Evolutionary conservation across 2,329 filamentous ascomycete species (phyloP), one percentile per base, ranked within the genome.

Genomic region (Coniochaeta prunicola): DNA sequence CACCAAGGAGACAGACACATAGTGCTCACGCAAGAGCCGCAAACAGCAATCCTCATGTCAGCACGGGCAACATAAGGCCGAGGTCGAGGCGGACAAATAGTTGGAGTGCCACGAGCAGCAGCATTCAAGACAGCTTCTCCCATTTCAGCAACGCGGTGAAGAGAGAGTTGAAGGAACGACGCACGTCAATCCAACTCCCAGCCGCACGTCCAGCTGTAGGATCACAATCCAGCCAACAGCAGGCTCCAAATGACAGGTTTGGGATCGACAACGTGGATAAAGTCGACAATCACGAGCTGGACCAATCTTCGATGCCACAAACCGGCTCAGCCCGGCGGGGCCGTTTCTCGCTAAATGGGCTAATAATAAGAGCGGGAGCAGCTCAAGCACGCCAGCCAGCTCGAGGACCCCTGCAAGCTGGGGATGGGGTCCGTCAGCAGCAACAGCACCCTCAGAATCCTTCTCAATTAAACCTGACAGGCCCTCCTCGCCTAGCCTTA

Each of bases 21-120:
- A 48, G 42, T 48, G 19, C 42, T 28, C 42, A 48, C 21, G 42
- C 24, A 28, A 26, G 45, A 50, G 45, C 45, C 13, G n/a, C 45
- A 50, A 50, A n/a, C 45, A 50, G 24, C 24, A 50, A 50, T 28
- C 7, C 45, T 17, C 5, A 50, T 17, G 45, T 50, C 45, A 50
- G 45, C 45, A 50, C 4, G 5, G 26, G 24, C 4, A 50, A 17
- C 45, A 50, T 26, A 30, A 50, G 45, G 45, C 45, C 45, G 30
- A 33, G 24, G 53, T 36, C 53, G 17, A 55, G 36, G 53, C 30
- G 53, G 19, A 33, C 33, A 55, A 21, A 55, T 31, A 55, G 53
- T 28, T 55, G 53, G 53, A 55, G 15, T 66, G 63, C 64, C 67
- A 64, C 68, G 60, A 62, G 62, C 40, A 34, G 21, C 36, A 50